Percentiles rank a stretch among this genome's conserved stretches.
Evolutionary conservation across 2,329 filamentous ascomycete genomes (phyloP).

Genomic region (Polytolypa hystricis): DNA sequence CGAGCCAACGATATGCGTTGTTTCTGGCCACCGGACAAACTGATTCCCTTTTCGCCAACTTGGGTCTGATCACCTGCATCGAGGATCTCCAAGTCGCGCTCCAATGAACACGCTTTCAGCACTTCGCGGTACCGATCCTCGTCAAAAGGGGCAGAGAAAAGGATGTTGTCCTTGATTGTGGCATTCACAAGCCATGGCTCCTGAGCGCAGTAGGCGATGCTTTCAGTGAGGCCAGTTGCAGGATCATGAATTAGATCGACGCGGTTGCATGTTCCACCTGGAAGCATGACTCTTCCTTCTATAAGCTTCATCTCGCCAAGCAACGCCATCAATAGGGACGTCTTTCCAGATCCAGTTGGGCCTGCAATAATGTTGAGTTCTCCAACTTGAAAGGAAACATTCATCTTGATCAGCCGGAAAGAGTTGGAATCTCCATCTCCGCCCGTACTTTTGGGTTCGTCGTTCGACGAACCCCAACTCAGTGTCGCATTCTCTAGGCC

Average conservation of each 20-base stretch:
- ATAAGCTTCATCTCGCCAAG: conserved; percentile 91
- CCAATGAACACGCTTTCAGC: conserved; percentile 78
- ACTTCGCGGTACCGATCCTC: conserved; percentile 77
- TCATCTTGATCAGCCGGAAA: conserved; percentile 72
- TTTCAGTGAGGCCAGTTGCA: conserved; percentile 77
- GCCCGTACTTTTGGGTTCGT: conserved; percentile 40
- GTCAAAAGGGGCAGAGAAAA: conserved; percentile 74
- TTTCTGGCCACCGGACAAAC: conserved; percentile 92
- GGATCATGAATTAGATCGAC: conserved; percentile 75
- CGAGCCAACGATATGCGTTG: conserved; percentile 94
- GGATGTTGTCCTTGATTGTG: conserved; percentile 89
- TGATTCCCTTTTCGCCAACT: conserved; percentile 95
- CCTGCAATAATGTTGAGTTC: conserved; percentile 88
- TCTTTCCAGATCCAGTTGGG: conserved; percentile 90
- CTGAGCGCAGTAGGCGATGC: conserved; percentile 91
- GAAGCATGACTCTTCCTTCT: conserved; percentile 69
- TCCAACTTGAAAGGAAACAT: conserved; percentile 72
- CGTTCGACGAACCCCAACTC: conserved; percentile 63
- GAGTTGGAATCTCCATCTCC: conserved; percentile 55
- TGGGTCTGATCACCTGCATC: conserved; percentile 87
- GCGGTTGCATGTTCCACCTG: conserved; percentile 65
- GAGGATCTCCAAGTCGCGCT: conserved; percentile 83
- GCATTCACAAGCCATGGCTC: conserved; percentile 95
- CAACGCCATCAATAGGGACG: conserved; percentile 87
- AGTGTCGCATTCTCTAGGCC: conserved; percentile 78